These are phyloP conservation scores for Phalaenopsis aphrodite DNA, from an alignment of 106 monocot species.

Conservation along the genomic window DNA sequence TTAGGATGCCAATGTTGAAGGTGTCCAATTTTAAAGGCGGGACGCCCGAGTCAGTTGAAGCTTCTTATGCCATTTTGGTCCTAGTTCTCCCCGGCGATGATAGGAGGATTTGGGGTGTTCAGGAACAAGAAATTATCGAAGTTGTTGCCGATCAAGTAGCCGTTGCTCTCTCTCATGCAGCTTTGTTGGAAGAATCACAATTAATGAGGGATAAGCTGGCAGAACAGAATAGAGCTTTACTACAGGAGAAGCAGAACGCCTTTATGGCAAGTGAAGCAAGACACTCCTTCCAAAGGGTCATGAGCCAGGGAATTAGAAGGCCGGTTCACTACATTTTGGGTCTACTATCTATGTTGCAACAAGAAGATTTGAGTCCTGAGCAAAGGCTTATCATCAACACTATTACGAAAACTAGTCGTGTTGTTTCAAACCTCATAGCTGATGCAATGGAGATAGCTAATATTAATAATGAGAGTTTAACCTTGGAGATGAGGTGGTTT, in stretches of 20 bases:
- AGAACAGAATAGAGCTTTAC: conserved; percentile 44
- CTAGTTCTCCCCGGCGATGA: conserved; percentile 41
- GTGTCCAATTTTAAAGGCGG: conserved; percentile 59
- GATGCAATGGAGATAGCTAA: conserved; percentile 45
- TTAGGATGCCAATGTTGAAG: conserved; percentile 60
- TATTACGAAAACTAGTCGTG: conserved; percentile 35
- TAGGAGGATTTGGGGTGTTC: conserved; percentile 32
- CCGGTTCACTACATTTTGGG: conserved; percentile 48
- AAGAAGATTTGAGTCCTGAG: conserved; percentile 40
- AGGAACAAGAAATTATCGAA: conserved; percentile 56
- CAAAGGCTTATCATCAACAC: conserved; percentile 40
- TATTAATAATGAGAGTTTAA: conserved; percentile 19
- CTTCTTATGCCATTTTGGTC: conserved; percentile 55
- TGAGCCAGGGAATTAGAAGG: conserved; percentile 55
- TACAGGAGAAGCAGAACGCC: conserved; percentile 33
- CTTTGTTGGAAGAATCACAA: conserved; percentile 59
- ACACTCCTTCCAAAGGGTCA: conserved; percentile 43
- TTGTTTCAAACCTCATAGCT: conserved; percentile 40
- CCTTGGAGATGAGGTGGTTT: conserved; percentile 38
- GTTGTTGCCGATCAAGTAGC: conserved; percentile 72
- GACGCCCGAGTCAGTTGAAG: conserved; percentile 30
- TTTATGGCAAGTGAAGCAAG: conserved; percentile 59
- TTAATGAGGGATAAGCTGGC: conserved; percentile 52
- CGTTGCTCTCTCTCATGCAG: conserved; percentile 69
- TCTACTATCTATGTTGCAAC: conserved; percentile 53